Conservation (phyloP, 352 stramenopile genomes). For the Phytophthora fragariae region DNA sequence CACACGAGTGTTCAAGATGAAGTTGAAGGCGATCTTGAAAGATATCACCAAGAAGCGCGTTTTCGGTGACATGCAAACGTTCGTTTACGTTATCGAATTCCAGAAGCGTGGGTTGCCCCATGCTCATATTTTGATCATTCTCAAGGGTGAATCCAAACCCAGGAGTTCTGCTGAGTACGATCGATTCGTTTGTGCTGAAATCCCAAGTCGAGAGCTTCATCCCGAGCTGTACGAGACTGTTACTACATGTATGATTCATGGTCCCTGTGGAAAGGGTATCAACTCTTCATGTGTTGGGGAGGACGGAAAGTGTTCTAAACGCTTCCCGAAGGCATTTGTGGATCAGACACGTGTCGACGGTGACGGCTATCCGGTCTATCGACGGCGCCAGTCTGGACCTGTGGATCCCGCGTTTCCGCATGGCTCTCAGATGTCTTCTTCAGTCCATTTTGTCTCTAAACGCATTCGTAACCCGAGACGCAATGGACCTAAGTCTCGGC, state of each 20-base stretch:
- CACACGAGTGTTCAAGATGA: slow-evolving; percentile 27
- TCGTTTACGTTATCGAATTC: slow-evolving; percentile 52
- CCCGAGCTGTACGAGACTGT: slow-evolving; percentile 14
- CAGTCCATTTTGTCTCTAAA: background rate
- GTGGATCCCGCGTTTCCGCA: background rate
- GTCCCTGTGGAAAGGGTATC: slow-evolving; percentile 14
- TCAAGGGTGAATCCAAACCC: slow-evolving; percentile 39
- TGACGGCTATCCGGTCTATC: slow-evolving; percentile 26
- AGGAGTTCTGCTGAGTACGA: slow-evolving; percentile 11
- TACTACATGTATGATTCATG: slow-evolving; percentile 25
- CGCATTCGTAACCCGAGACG: background rate
- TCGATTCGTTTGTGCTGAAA: slow-evolving; percentile 32
- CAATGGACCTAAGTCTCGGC: background rate
- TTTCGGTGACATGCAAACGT: slow-evolving; percentile 19
- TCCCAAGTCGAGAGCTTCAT: slow-evolving; percentile 16
- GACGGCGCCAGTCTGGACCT: background rate
- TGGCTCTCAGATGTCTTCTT: background rate
- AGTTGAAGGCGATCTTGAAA: slow-evolving; percentile 26
- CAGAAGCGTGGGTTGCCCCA: slow-evolving; percentile 59
- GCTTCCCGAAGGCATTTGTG: slow-evolving; percentile 26
- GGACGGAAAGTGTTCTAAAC: slow-evolving; percentile 40
- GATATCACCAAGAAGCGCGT: slow-evolving; percentile 39
- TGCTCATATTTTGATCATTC: slow-evolving; percentile 53
- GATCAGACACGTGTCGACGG: slow-evolving; percentile 9
- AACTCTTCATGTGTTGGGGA: slow-evolving; percentile 17